Evolutionary conservation across 768 basidiomycete species (phyloP).

Genomic region (Botryobasidium botryosum): DNA sequence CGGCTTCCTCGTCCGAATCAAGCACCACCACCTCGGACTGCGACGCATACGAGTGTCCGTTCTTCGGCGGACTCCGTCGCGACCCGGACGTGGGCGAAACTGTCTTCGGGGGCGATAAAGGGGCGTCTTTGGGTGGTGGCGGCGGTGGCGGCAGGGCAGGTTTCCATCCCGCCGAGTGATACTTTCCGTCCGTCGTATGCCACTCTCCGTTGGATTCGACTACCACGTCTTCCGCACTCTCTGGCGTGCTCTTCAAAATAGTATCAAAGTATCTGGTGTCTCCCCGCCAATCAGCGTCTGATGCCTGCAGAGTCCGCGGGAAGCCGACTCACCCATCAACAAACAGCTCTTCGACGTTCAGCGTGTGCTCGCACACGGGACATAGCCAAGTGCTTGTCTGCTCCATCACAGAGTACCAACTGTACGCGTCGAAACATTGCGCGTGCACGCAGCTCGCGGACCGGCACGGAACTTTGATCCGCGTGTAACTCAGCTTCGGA

Average conservation of each 20-base stretch:
- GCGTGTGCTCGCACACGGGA: slow-evolving; percentile 72
- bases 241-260: slow-evolving; percentile 62
- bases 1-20: slow-evolving; percentile 52
- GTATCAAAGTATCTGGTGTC: slow-evolving; percentile 62
- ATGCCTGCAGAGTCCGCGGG: neutral
- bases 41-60: no score
- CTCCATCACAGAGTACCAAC: slow-evolving; percentile 92
- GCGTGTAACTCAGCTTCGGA: slow-evolving; percentile 73
- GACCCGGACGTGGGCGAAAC: neutral
- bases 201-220: slow-evolving; percentile 92
- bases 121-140: neutral
- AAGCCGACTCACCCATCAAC: slow-evolving; percentile 60
- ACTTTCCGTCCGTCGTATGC: slow-evolving; percentile 83
- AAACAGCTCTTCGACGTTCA: slow-evolving; percentile 69
- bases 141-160: neutral
- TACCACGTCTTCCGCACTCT: slow-evolving; percentile 77
- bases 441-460: slow-evolving; percentile 77
- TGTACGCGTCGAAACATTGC: slow-evolving; percentile 88
- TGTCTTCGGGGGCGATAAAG: neutral
- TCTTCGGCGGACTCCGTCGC: neutral
- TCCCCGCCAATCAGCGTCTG: neutral
- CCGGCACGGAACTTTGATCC: slow-evolving; percentile 70
- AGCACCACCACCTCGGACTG: slow-evolving; percentile 55
- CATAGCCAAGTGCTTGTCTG: slow-evolving; percentile 93
- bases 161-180: slow-evolving; percentile 57